Evolutionary conservation across 1,284 basidiomycete species (phyloP), one percentile per base, ranked within the genome.

Genomic region (Pseudozyma hubeiensis): DNA sequence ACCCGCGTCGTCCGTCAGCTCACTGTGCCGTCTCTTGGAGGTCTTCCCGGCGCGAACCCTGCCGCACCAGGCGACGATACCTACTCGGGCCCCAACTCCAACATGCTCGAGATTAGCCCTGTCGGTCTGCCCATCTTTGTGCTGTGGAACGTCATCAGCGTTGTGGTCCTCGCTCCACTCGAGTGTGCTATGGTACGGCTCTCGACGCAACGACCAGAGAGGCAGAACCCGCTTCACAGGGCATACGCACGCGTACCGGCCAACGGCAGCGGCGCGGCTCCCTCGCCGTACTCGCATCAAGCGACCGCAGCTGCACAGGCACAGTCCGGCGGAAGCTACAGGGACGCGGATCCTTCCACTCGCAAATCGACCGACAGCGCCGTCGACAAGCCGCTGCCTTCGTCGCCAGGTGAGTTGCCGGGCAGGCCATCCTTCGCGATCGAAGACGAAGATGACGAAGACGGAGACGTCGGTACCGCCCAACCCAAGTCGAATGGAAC

Each of bases 161-260:
- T 77, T 4, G 29, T 76, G 7, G 60, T 80, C 2, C 66, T 81
- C 16, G 73, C 77, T 13, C 81, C 81, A n/a, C 55, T 84, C 46
- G 81, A 84, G 47, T 80, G 77, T 39, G 78, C 78, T 33, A 76
- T 79, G 54, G 77, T 84, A 6, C 69, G 82, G 13, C 64, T 84
- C 24, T 64, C 75, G 40, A 74, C 75, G 16, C 82, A 84, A 57
- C 62, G 80, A 16, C 78, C 81, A 8, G 79, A 80, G 48, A 48
- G 72, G 19, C 78, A 82, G 64, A 79, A 81, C 48, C 81, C 81
- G 29, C 61, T 82, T 19, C 81, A 82, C 60, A 49, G 80, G 7
- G 81, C 81, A 17, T 82, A 81, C 35, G 80, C 80, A 0, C 45
- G 68, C 14, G 57, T 68, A 10, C 62, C 66, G 13, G 52, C 45